Conservation (phyloP, 225 moss, liverwort and hornwort species). For the Takakia lepidozioides region DNA sequence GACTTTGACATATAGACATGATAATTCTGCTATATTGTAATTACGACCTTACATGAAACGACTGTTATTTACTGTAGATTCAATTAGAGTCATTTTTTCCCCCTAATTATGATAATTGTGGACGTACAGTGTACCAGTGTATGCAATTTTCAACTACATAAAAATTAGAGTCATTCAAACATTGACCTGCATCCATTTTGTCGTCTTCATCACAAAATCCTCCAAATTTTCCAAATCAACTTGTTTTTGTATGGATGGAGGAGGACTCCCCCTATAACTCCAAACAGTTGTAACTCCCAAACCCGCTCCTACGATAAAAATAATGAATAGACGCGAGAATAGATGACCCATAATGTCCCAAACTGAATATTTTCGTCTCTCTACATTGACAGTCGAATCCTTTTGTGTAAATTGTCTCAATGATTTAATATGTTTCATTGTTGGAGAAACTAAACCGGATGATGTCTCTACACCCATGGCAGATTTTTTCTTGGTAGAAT, state of each 20-base stretch:
- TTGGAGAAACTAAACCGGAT: slow-evolving; percentile 21
- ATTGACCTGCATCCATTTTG: slow-evolving; percentile 84
- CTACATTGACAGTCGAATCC: background rate
- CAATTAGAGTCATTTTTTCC: too few species aligned
- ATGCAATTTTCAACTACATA: too few species aligned
- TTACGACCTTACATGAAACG: too few species aligned
- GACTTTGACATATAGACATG: too few species aligned
- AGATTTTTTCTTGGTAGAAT: slow-evolving; percentile 21
- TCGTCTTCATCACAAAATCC: slow-evolving; percentile 78
- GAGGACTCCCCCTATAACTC: slow-evolving; percentile 41
- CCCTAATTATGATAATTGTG: too few species aligned
- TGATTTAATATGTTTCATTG: slow-evolving; percentile 24
- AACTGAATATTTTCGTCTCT: slow-evolving; percentile 38
- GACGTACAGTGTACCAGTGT: too few species aligned
- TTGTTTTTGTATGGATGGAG: slow-evolving; percentile 23
- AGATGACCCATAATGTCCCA: slow-evolving; percentile 69
- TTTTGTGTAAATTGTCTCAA: slow-evolving; percentile 16
- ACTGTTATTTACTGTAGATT: too few species aligned
- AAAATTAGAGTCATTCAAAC: too few species aligned
- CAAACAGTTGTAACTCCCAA: slow-evolving; percentile 64
- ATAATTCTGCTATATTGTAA: too few species aligned
- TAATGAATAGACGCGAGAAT: slow-evolving; percentile 59
- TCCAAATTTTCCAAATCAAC: slow-evolving; percentile 79
- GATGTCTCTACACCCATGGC: slow-evolving; percentile 1
- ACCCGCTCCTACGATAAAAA: slow-evolving; percentile 57